phyloP scores from a whole-genome alignment of 2,329 filamentous ascomycete genomes.

The Diaporthe longicolla region DNA sequence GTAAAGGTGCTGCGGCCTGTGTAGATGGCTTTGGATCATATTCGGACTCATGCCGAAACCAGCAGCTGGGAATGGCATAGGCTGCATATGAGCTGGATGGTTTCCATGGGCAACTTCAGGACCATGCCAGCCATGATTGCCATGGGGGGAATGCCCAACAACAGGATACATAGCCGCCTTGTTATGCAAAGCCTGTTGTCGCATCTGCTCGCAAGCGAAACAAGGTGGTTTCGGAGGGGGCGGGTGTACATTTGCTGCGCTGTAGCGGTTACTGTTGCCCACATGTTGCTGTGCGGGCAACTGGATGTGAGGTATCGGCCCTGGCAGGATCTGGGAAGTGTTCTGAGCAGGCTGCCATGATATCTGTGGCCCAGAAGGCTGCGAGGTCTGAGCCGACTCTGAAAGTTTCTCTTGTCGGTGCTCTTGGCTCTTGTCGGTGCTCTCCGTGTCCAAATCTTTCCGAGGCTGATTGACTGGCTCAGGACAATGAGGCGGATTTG shows the following conservation, averaged over 20 bases:
- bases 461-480: constrained; percentile 6
- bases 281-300: background rate
- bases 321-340: background rate
- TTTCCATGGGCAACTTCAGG: constrained; percentile 29
- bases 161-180: constrained; percentile 47
- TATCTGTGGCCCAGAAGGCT: constrained; percentile 8
- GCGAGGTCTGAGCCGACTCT: background rate
- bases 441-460: background rate
- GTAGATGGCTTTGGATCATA: constrained; percentile 15
- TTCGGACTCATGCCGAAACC: constrained; percentile 25
- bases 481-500: background rate
- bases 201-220: constrained; percentile 49
- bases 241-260: constrained; percentile 15
- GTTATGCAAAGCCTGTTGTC: constrained; percentile 49
- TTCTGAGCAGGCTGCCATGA: background rate
- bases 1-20: constrained; percentile 31
- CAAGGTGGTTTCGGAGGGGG: constrained; percentile 49
- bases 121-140: constrained; percentile 40
- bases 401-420: background rate
- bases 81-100: constrained; percentile 21
- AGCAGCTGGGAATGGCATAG: constrained; percentile 5
- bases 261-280: constrained; percentile 8
- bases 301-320: background rate
- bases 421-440: background rate
- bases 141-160: constrained; percentile 35